Evolutionary conservation across 768 basidiomycete species (phyloP), one percentile per base, ranked within the genome.

Genomic region (Mycena maculata): DNA sequence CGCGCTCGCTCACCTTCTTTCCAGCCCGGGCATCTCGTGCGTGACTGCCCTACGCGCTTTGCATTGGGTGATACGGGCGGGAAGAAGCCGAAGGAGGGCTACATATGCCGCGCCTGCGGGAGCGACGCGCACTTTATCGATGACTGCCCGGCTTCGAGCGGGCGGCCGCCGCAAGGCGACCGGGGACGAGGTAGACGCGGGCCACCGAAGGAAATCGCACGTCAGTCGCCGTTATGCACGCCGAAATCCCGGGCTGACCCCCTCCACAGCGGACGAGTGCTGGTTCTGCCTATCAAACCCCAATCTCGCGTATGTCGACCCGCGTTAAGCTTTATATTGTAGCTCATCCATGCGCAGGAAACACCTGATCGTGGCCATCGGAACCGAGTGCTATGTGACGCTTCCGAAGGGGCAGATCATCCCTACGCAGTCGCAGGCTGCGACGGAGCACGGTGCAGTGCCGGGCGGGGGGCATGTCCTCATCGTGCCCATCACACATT

Each of bases 251-350:
- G 63, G 48, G 23, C 54, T 69, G 13, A 69, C 39, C 25, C 50
- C 31, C 61, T 63, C 28, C 69, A 50, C 74, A 94, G 94, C 95
- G 71, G 93, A 93, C 61, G 93, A 96, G 77, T 98, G 97, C 78
- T 99, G 97, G 97, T 99, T 99, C 82, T 99, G 98, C 77, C 79
- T 99, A 58, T 96, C 95, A 44, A 98, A 98, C 75, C 96, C 97
- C 1, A 90, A 88, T 71, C 83, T 99, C 41, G 91, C 94, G 90
- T 94, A 75, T 69, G 92, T 85, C 25, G 38, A 60, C 18, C 33
- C 13, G 33, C 33, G 13, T 10, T 15, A 30, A 30, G n/a, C n/a
- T 41, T 30, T 33, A 25, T 47, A 4, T 41, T 6, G 9, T 18
- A 41, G 44, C 25, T 55, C 28, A 61, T 39, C 59, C 42, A 55